Percentiles rank a stretch among this genome's conserved stretches.
phyloP scores from a whole-genome alignment of 495 filamentous ascomycete genomes.

The Aspergillus hancockii region DNA sequence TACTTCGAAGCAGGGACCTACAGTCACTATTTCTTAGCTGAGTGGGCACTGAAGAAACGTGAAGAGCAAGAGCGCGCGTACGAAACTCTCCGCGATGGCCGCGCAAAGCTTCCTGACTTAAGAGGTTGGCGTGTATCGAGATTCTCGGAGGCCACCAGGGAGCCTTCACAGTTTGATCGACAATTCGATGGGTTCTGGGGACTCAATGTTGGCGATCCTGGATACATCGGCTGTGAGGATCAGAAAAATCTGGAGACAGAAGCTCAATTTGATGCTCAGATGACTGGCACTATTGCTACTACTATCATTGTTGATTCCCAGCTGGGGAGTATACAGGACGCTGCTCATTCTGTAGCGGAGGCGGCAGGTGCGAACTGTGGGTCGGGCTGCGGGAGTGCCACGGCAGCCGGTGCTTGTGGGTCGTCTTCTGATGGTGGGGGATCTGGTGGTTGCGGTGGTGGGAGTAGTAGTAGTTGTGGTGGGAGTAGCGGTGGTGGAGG shows the following conservation, averaged over 20 bases:
- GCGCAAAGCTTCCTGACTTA: neutral
- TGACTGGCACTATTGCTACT: neutral
- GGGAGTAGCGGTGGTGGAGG: neutral
- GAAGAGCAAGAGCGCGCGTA: slow-evolving; percentile 24
- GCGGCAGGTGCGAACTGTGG: slow-evolving; percentile 1
- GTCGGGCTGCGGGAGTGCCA: neutral
- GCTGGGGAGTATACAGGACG: neutral
- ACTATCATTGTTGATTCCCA: neutral
- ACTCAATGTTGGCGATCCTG: neutral
- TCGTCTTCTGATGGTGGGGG: neutral
- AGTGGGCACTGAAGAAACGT: slow-evolving; percentile 24
- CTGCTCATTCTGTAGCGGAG: neutral
- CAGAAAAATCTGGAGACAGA: neutral
- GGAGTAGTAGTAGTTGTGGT: neutral
- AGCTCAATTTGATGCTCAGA: neutral
- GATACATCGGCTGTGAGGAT: neutral
- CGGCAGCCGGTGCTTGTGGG: neutral
- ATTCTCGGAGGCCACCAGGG: neutral
- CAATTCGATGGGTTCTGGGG: neutral
- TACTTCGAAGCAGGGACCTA: slow-evolving; percentile 30
- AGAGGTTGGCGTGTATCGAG: neutral
- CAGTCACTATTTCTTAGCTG: slow-evolving; percentile 35
- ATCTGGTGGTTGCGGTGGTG: neutral
- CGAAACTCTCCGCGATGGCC: slow-evolving; percentile 19
- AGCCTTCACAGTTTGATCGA: neutral